Conservation (phyloP, 208 protist species). For the Acanthamoeba royreba region DNA sequence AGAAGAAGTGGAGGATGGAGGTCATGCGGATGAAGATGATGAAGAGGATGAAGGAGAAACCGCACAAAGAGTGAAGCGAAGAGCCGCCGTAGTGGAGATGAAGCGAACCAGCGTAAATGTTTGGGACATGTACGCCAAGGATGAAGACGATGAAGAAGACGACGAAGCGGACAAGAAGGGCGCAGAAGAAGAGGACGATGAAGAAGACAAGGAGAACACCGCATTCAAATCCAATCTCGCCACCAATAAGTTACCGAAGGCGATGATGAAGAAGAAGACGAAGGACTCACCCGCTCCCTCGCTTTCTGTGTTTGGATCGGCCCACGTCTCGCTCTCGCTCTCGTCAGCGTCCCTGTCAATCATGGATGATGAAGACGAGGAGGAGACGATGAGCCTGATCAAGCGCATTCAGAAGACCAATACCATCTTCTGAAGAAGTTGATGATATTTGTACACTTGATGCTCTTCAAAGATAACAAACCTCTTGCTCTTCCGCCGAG, state of each 20-base stretch:
- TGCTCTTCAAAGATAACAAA: too few relatives aligned
- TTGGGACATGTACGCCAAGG: background rate
- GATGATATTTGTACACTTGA: too few relatives aligned
- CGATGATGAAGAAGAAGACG: background rate
- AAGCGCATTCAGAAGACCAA: slow-evolving; percentile 25
- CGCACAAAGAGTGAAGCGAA: background rate
- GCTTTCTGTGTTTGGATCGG: background rate
- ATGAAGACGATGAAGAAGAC: background rate
- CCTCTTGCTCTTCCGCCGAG: too few relatives aligned
- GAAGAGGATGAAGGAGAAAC: background rate
- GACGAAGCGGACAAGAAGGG: background rate
- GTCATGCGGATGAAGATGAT: background rate
- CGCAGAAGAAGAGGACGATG: background rate
- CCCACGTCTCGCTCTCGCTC: background rate
- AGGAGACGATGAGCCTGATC: background rate
- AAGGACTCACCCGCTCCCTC: background rate
- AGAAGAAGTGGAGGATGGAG: background rate
- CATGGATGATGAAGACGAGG: background rate
- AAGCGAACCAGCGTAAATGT: background rate
- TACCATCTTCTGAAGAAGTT: background rate
- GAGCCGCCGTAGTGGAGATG: background rate
- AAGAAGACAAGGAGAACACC: background rate
- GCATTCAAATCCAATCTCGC: background rate
- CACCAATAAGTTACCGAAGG: background rate
- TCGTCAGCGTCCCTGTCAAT: background rate